phyloP scores from a whole-genome alignment of 139 green algal species.

The Pleodorina starrii region DNA sequence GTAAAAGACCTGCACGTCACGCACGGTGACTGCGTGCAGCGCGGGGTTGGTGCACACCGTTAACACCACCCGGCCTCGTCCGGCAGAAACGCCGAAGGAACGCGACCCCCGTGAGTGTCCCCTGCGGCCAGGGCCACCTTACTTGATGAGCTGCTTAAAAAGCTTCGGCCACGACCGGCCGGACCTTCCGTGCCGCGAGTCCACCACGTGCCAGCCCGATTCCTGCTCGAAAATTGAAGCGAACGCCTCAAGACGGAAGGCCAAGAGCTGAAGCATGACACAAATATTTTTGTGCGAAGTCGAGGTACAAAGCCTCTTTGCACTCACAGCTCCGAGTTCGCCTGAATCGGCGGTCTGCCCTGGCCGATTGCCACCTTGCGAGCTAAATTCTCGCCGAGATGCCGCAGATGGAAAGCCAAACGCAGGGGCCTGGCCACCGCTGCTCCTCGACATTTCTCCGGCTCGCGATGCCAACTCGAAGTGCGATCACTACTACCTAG shows the following conservation, averaged over 20 bases:
- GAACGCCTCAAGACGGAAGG: neutral
- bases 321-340: neutral
- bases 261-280: neutral
- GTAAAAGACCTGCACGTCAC: too few relatives aligned
- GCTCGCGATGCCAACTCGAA: neutral
- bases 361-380: neutral
- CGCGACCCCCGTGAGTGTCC: too few relatives aligned
- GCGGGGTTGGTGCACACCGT: too few relatives aligned
- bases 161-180: constrained; percentile 1
- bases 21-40: too few relatives aligned
- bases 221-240: neutral
- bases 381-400: neutral
- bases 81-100: too few relatives aligned
- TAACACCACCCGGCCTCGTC: too few relatives aligned
- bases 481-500: too few relatives aligned
- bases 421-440: neutral
- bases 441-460: constrained; percentile 1
- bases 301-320: too few relatives aligned
- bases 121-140: neutral
- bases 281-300: neutral
- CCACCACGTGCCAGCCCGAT: constrained; percentile 10
- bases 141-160: constrained; percentile 25
- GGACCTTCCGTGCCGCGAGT: neutral
- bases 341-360: neutral
- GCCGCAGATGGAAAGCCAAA: neutral